Base-by-base conservation (phyloP, 2,329 filamentous ascomycete species). In the Colletotrichum eleusines region DNA sequence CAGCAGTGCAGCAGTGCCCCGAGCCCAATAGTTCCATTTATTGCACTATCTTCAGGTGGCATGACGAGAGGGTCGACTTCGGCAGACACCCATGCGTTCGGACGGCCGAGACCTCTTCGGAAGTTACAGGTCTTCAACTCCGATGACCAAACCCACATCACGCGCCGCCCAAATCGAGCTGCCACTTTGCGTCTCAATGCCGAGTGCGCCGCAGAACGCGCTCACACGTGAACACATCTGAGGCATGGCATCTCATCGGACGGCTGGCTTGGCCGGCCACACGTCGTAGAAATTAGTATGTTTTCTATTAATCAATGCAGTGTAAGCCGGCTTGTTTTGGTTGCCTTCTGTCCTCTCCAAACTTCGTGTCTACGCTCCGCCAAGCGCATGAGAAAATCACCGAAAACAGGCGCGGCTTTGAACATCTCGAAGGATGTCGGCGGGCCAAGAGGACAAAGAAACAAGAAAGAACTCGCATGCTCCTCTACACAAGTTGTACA, bases 91-190 rank as follows among this genome's bases (percentile, higher is more conserved):
- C 58, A 54, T 48, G 69, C 64, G 64, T 69, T 71, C 69, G 64
- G 69, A 68, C 53, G 65, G 58, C 69, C 59, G 69, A 63, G 58
- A 40, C 44, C 31, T 20, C 35, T 63, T 71, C 35, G 58, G 64
- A 59, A 58, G 64, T 63, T 53, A 42, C 54, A 31, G 44, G 35
- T 35, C 42, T 35, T 31, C 64, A 55, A 42, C 64, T 63, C 64
- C 65, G 53, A 70, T 31, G 40, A 42, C 31, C 51, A 40, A 48
- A 38, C n/a, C 23, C 31, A 35, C 61, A 16, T 44, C n/a, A 20
- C 38, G 16, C 16, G 14, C 42, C 16, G 14, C 42, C 26, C 48
- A 11, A 58, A 7, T 14, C 31, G 42, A 38, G n/a, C n/a, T 35
- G 26, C 14, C 18, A 28, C n/a, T 23, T 44, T 40, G n/a, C 53